These are phyloP conservation scores for Taiozyma sp. DNA, from an alignment of 1,139 yeast species.

Conservation along the genomic window DNA sequence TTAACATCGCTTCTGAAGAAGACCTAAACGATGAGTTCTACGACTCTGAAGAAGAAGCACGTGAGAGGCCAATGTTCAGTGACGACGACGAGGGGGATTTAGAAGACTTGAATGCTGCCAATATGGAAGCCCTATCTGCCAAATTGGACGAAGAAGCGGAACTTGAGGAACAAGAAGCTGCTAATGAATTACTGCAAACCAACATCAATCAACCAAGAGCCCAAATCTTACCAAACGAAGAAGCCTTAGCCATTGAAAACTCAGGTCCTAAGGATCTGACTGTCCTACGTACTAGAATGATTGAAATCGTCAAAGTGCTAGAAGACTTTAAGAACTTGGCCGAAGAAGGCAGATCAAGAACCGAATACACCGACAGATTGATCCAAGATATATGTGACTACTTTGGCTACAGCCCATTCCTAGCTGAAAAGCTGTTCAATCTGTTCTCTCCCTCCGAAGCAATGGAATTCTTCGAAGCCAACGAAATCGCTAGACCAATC, in stretches of 20 bases:
- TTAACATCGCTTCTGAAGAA: conserved; percentile 46
- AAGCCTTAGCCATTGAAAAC: conserved; percentile 45
- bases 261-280: conserved; percentile 71
- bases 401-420: conserved; percentile 93
- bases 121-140: conserved; percentile 77
- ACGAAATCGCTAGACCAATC: conserved; percentile 93
- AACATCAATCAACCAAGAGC: conserved; percentile 68
- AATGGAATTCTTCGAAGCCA: conserved; percentile 96
- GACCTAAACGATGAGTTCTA: conserved; percentile 43
- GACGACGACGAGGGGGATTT: conserved; percentile 75
- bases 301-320: conserved; percentile 92
- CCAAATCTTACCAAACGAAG: conserved; percentile 56
- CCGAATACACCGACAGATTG: conserved; percentile 74
- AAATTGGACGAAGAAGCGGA: conserved; percentile 69
- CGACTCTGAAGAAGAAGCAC: conserved; percentile 49
- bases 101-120: conserved; percentile 77
- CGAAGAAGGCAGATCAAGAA: conserved; percentile 82
- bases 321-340: conserved; percentile 84
- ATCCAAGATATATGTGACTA: conserved; percentile 85
- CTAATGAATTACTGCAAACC: conserved; percentile 61
- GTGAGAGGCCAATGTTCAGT: conserved; percentile 77
- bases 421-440: conserved; percentile 90
- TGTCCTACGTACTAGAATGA: conserved; percentile 85
- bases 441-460: conserved; percentile 95
- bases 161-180: conserved; percentile 74